These are phyloP conservation scores for Immersiporthe knoxdaviesiana DNA, from an alignment of 2,329 filamentous ascomycete genomes.

Conservation along the genomic window DNA sequence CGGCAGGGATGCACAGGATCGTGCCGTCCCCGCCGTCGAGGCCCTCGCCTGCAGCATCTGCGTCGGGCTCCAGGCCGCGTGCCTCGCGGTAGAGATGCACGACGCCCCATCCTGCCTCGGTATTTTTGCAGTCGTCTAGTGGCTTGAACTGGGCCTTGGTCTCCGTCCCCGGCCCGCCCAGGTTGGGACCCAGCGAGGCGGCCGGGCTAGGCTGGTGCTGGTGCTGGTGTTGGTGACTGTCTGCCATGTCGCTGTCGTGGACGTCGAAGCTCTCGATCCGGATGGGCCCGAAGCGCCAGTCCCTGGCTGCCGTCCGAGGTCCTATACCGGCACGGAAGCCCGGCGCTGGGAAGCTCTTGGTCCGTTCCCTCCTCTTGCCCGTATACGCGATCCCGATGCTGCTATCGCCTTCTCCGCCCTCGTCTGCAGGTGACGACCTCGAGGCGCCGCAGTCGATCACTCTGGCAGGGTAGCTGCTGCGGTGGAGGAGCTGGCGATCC, in stretches of 20 bases:
- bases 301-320: slow-evolving; percentile 56
- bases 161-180: slow-evolving; percentile 67
- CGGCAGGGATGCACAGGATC: slow-evolving; percentile 89
- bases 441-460: slow-evolving; percentile 57
- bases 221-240: no score
- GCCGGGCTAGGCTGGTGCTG: slow-evolving; percentile 36
- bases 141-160: slow-evolving; percentile 82
- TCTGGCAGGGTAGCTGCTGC: slow-evolving; percentile 27
- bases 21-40: slow-evolving; percentile 48
- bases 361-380: slow-evolving; percentile 45
- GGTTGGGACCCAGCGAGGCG: slow-evolving; percentile 53
- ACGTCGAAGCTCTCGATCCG: slow-evolving; percentile 82
- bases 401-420: slow-evolving; percentile 30
- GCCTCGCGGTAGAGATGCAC: slow-evolving; percentile 92
- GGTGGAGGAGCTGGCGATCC: slow-evolving; percentile 24
- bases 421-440: slow-evolving; percentile 39
- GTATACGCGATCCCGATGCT: slow-evolving; percentile 46
- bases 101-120: slow-evolving; percentile 86
- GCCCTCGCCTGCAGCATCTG: slow-evolving; percentile 37
- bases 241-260: slow-evolving; percentile 37
- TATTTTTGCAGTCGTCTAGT: slow-evolving; percentile 69
- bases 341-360: slow-evolving; percentile 48
- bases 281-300: slow-evolving; percentile 84
- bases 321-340: slow-evolving; percentile 48
- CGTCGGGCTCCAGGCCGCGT: slow-evolving; percentile 57